These are phyloP conservation scores for Aspergillus sp. DNA, from an alignment of 2,329 filamentous ascomycete species.

Conservation along the genomic window DNA sequence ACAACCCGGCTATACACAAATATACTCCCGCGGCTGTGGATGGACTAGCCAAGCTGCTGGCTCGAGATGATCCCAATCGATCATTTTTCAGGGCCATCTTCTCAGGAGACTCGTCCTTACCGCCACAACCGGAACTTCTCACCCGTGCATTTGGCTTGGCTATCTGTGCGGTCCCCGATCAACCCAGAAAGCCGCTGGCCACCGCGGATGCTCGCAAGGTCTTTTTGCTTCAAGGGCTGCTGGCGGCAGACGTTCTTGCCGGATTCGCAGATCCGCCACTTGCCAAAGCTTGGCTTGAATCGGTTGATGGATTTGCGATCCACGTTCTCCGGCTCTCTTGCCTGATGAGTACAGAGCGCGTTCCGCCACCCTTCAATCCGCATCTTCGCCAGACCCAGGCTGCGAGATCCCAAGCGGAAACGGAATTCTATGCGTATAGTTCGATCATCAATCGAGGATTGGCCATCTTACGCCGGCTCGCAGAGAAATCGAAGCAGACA, in stretches of 20 bases:
- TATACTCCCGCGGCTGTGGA: slow-evolving; percentile 89
- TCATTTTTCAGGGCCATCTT: slow-evolving; percentile 78
- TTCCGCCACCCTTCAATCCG: slow-evolving; percentile 20
- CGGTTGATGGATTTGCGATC: slow-evolving; percentile 73
- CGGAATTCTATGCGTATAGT: slow-evolving; percentile 35
- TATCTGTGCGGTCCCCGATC: slow-evolving; percentile 74
- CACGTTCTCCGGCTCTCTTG: slow-evolving; percentile 70
- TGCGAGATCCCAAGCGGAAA: slow-evolving; percentile 30
- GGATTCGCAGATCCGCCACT: slow-evolving; percentile 66
- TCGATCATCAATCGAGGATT: slow-evolving; percentile 60
- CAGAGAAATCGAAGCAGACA: slow-evolving; percentile 55
- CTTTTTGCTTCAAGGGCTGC: slow-evolving; percentile 80
- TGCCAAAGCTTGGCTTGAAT: slow-evolving; percentile 71
- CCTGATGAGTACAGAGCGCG: slow-evolving; percentile 58
- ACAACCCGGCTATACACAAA: slow-evolving; percentile 70
- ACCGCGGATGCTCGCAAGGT: slow-evolving; percentile 78
- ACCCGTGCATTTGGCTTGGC: slow-evolving; percentile 81
- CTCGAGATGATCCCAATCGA: slow-evolving; percentile 87
- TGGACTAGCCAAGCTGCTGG: slow-evolving; percentile 80
- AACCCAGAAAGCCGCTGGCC: slow-evolving; percentile 52
- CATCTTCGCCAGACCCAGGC: slow-evolving; percentile 26
- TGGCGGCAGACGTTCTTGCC: slow-evolving; percentile 81
- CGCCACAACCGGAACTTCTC: slow-evolving; percentile 66
- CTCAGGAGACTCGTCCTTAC: slow-evolving; percentile 56
- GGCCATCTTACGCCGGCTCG: slow-evolving; percentile 58